Evolutionary conservation across 768 basidiomycete species (phyloP).

Genomic region (Gautieria morchelliformis): DNA sequence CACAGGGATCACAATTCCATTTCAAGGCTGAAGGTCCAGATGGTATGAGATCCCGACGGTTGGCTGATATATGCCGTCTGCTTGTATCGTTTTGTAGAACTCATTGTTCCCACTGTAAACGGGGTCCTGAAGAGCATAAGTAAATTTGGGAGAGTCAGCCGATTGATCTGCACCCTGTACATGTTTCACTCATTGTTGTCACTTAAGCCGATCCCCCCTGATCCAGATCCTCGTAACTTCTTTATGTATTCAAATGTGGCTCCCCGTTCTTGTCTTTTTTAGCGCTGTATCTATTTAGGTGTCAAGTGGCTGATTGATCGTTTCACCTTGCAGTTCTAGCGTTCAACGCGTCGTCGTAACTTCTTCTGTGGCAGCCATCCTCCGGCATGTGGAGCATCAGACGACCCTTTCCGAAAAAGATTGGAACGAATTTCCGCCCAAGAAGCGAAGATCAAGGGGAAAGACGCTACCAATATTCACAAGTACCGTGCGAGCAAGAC

Average conservation of each 20-base stretch:
- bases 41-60: background rate
- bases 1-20: slow-evolving; percentile 35
- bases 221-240: background rate
- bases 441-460: slow-evolving; percentile 21
- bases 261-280: no score
- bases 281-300: background rate
- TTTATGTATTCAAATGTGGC: no score
- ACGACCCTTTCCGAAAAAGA: background rate
- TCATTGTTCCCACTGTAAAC: slow-evolving; percentile 32
- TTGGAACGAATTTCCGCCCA: slow-evolving; percentile 16
- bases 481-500: slow-evolving; percentile 21
- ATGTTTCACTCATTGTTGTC: no score
- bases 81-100: slow-evolving; percentile 12
- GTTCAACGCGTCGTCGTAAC: slow-evolving; percentile 11
- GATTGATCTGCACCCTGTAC: no score
- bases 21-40: slow-evolving; percentile 12
- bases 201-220: no score
- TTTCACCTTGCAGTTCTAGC: background rate
- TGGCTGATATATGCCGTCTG: background rate
- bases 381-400: background rate
- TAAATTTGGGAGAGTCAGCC: slow-evolving; percentile 17
- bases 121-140: slow-evolving; percentile 28
- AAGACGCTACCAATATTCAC: slow-evolving; percentile 13
- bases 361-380: slow-evolving; percentile 8
- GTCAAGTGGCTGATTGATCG: no score